A percentile compares a stretch with the other conserved stretches of the same genome.
Conservation (phyloP, 305 asterid species). For the Monarda citriodora region DNA sequence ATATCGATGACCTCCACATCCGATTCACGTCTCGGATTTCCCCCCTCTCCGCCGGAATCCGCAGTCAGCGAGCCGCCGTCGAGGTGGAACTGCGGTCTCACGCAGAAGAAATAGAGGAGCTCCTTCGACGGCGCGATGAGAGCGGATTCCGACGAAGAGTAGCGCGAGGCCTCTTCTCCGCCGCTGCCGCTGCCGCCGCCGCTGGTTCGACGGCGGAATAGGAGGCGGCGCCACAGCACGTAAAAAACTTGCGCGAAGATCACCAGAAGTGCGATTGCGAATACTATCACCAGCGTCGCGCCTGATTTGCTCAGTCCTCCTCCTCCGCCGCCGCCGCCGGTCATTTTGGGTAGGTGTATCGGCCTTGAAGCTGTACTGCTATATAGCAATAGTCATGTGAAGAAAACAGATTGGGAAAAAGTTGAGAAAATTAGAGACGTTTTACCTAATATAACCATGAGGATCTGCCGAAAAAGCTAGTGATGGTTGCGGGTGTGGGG, state of each 20-base stretch:
- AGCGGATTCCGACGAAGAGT: conserved; percentile 31
- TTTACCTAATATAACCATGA: conserved; percentile 1
- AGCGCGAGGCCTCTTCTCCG: conserved; percentile 15
- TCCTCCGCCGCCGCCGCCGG: conserved; percentile 23
- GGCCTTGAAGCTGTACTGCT: not conserved
- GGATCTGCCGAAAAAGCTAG: not conserved
- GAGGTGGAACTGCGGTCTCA: conserved; percentile 28
- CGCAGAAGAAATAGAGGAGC: conserved; percentile 50
- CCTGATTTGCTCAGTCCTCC: conserved; percentile 43
- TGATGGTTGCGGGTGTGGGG: conserved; percentile 1
- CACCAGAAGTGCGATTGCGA: conserved; percentile 35
- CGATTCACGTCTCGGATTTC: conserved; percentile 16
- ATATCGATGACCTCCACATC: conserved; percentile 56
- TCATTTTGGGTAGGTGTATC: conserved; percentile 16
- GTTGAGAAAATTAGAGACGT: not conserved
- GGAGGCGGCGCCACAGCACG: conserved; percentile 58
- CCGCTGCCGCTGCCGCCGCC: conserved; percentile 4
- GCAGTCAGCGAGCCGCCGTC: conserved; percentile 25
- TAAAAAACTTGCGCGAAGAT: conserved; percentile 42
- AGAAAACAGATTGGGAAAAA: not conserved
- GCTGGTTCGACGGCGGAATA: conserved; percentile 32
- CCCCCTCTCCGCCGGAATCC: conserved; percentile 10
- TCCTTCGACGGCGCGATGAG: conserved; percentile 41
- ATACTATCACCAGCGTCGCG: conserved; percentile 35
- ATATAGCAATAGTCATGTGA: conserved; percentile 2